Evolutionary conservation across 139 green algal genomes (phyloP).

Genomic region (Eudorina sp.): DNA sequence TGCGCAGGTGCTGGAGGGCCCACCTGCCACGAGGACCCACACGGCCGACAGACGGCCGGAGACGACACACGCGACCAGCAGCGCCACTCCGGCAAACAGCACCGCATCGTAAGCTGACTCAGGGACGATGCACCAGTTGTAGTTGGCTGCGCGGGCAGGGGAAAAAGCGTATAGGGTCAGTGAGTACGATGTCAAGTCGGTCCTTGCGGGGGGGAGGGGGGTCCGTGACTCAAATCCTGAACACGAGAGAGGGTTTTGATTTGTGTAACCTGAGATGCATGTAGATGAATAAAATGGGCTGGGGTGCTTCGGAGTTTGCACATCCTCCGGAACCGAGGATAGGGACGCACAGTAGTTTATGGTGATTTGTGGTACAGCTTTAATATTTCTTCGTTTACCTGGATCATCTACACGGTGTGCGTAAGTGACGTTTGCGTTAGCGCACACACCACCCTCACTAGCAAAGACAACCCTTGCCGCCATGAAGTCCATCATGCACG

Average conservation of each 20-base stretch:
- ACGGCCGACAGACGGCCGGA: slow-evolving; percentile 54
- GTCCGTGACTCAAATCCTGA: too few relatives aligned
- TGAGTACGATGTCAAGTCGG: too few relatives aligned
- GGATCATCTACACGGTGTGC: slow-evolving; percentile 60
- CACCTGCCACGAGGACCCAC: slow-evolving; percentile 61
- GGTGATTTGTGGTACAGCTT: too few relatives aligned
- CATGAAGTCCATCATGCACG: too few relatives aligned
- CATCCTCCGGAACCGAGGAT: neutral
- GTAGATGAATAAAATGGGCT: too few relatives aligned
- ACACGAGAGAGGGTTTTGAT: too few relatives aligned
- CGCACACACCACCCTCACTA: too few relatives aligned
- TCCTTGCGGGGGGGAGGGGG: neutral
- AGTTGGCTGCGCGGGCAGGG: slow-evolving; percentile 42
- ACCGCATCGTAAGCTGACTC: slow-evolving; percentile 66
- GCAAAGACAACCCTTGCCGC: too few relatives aligned
- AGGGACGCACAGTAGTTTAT: too few relatives aligned
- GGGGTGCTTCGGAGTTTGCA: too few relatives aligned
- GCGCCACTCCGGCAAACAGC: slow-evolving; percentile 65
- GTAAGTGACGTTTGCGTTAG: slow-evolving; percentile 54
- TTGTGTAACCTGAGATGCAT: neutral
- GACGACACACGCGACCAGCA: slow-evolving; percentile 58
- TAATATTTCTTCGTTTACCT: slow-evolving; percentile 32
- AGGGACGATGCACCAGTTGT: slow-evolving; percentile 72
- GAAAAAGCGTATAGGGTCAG: too few relatives aligned
- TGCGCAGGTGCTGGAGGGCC: neutral